Conservation (phyloP, 139 green algal genomes). For the Tetratostichococcus sp. region DNA sequence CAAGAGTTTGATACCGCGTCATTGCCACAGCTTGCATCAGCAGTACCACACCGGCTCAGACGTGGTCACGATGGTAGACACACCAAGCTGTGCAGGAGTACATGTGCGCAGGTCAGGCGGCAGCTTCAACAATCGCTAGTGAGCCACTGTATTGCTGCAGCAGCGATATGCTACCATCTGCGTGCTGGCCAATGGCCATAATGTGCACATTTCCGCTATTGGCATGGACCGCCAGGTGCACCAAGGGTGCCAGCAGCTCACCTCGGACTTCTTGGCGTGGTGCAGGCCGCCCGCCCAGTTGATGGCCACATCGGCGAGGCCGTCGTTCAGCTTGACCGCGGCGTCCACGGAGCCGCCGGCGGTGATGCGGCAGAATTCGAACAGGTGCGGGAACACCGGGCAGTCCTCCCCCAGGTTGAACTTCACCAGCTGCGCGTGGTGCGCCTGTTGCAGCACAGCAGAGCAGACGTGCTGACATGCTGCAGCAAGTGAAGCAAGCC, state of each 20-base stretch:
- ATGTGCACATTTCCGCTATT: too few relatives aligned
- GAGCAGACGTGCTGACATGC: too few relatives aligned
- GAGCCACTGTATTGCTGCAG: too few relatives aligned
- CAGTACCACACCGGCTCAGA: background rate
- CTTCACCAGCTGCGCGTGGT: slow-evolving; percentile 31
- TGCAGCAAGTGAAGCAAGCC: background rate
- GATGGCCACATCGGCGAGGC: slow-evolving; percentile 86
- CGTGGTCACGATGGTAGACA: too few relatives aligned
- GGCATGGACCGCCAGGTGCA: too few relatives aligned
- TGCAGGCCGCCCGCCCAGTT: slow-evolving; percentile 98
- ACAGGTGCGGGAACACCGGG: slow-evolving; percentile 83
- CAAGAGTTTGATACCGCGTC: too few relatives aligned
- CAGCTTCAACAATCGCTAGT: too few relatives aligned
- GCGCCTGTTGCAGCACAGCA: background rate
- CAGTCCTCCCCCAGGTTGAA: slow-evolving; percentile 91
- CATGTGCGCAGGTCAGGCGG: too few relatives aligned
- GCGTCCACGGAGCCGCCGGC: slow-evolving; percentile 60
- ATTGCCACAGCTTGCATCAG: background rate
- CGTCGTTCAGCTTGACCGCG: slow-evolving; percentile 81
- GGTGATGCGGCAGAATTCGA: slow-evolving; percentile 80
- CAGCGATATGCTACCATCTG: too few relatives aligned
- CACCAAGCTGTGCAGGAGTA: too few relatives aligned
- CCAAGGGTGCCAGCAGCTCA: slow-evolving; percentile 9
- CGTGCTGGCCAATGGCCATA: too few relatives aligned
- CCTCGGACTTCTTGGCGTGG: slow-evolving; percentile 94